Conservation (phyloP, 139 green algal genomes). For the Pleodorina starrii region DNA sequence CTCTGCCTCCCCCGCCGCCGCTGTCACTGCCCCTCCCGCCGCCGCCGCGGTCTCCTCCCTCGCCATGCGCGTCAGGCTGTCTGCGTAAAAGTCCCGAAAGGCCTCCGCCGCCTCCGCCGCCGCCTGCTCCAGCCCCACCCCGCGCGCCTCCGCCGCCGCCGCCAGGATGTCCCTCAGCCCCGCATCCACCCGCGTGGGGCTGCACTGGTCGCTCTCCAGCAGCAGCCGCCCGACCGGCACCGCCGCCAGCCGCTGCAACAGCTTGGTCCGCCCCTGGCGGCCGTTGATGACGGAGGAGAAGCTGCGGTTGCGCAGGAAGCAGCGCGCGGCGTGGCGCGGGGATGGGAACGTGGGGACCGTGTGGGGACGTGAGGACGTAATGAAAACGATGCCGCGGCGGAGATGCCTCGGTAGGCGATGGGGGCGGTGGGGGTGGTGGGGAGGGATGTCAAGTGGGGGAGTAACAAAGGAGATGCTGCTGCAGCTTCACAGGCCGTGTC, state of each 20-base stretch:
- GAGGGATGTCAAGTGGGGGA: too few species aligned
- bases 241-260: conserved; percentile 51
- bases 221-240: conserved; percentile 64
- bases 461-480: too few species aligned
- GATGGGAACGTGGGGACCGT: too few species aligned
- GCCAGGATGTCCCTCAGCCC: conserved; percentile 44
- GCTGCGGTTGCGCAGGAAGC: too few species aligned
- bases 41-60: neutral
- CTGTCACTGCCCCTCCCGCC: neutral
- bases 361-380: too few species aligned
- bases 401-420: too few species aligned
- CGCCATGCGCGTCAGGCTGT: conserved; percentile 2
- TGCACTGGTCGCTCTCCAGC: conserved; percentile 62
- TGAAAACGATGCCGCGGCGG: too few species aligned
- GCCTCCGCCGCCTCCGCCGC: neutral
- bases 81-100: conserved; percentile 46
- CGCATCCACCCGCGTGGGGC: conserved; percentile 16
- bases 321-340: too few species aligned
- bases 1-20: too few species aligned
- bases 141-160: conserved; percentile 42
- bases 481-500: too few species aligned
- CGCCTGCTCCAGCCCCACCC: neutral
- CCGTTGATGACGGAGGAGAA: conserved; percentile 66
- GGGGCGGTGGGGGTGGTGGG: too few species aligned
- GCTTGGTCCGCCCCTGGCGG: conserved; percentile 39